Conservation (phyloP, 1,284 basidiomycete species). For the Apiotrichum laibachii region DNA sequence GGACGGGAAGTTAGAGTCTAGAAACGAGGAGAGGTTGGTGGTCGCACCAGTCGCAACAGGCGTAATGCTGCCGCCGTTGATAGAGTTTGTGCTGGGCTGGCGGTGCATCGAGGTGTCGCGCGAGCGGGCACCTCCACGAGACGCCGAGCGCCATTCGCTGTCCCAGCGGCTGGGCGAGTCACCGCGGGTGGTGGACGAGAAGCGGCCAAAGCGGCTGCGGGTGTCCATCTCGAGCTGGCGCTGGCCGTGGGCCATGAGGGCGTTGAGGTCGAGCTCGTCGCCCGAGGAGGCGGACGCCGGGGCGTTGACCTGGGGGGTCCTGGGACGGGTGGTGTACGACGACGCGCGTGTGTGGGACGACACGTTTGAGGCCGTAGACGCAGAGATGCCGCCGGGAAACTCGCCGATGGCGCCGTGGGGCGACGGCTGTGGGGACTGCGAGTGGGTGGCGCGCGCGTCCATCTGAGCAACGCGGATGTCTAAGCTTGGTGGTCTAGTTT, state of each 20-base stretch:
- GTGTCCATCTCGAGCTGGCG: conserved; percentile 24
- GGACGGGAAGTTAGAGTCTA: conserved; percentile 16
- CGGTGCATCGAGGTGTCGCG: conserved; percentile 21
- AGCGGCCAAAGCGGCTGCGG: conserved; percentile 19
- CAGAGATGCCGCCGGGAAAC: conserved; percentile 6
- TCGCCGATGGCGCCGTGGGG: conserved; percentile 29
- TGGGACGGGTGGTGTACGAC: conserved; percentile 5
- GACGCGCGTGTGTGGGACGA: conserved; percentile 4
- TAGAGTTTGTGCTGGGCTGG: conserved; percentile 10
- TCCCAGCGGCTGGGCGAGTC: conserved; percentile 17
- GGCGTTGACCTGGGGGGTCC: conserved; percentile 7
- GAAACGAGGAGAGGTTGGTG: conserved; percentile 8
- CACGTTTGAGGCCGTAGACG: background rate
- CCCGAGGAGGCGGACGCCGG: conserved; percentile 5
- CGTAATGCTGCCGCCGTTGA: conserved; percentile 9
- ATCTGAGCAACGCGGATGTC: conserved; percentile 1
- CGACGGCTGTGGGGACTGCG: conserved; percentile 18
- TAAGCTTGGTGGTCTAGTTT: background rate
- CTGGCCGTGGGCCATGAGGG: conserved; percentile 29
- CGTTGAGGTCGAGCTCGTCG: conserved; percentile 27
- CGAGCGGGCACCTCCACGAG: conserved; percentile 4
- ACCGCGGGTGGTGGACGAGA: conserved; percentile 1
- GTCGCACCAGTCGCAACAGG: conserved; percentile 1
- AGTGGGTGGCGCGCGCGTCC: conserved; percentile 14
- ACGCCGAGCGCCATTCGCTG: conserved; percentile 12